Conservation (phyloP, 768 basidiomycete species). For the Lentinula edodes region DNA sequence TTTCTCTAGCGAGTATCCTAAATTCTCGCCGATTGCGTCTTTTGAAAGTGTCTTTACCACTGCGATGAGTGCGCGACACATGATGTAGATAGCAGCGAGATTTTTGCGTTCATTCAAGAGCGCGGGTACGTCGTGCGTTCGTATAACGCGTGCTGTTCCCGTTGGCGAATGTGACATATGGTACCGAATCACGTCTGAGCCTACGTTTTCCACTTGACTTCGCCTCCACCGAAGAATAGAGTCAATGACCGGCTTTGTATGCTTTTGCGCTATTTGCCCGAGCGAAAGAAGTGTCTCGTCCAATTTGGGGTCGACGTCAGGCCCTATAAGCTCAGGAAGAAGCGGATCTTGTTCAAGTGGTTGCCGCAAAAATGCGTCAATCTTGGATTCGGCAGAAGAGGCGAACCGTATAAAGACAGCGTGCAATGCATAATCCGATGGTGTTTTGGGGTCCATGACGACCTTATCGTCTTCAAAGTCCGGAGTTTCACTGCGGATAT, state of each 20-base stretch:
- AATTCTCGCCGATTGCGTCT: constrained; percentile 70
- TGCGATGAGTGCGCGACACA: constrained; percentile 81
- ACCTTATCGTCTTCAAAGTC: constrained; percentile 68
- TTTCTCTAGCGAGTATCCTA: constrained; percentile 81
- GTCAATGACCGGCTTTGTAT: constrained; percentile 79
- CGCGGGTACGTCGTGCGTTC: constrained; percentile 41
- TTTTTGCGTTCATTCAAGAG: constrained; percentile 67
- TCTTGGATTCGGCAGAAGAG: constrained; percentile 70
- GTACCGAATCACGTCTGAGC: constrained; percentile 43
- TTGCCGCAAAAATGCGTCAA: constrained; percentile 67
- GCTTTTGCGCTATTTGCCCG: constrained; percentile 79
- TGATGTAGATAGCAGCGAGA: constrained; percentile 84
- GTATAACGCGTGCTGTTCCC: constrained; percentile 25
- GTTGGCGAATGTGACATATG: constrained; percentile 37
- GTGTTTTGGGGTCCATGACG: constrained; percentile 69
- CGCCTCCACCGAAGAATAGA: constrained; percentile 85
- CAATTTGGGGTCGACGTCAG: constrained; percentile 69
- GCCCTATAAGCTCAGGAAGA: constrained; percentile 63
- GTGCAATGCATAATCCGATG: constrained; percentile 84
- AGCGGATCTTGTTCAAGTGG: constrained; percentile 63
- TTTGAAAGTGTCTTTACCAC: constrained; percentile 69
- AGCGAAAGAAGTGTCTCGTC: constrained; percentile 84
- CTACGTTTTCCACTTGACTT: constrained; percentile 61
- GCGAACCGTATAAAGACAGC: constrained; percentile 87
- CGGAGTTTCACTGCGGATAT: constrained; percentile 48